phyloP scores from a whole-genome alignment of 768 basidiomycete genomes.

The Candolleomyces aberdarensis region DNA sequence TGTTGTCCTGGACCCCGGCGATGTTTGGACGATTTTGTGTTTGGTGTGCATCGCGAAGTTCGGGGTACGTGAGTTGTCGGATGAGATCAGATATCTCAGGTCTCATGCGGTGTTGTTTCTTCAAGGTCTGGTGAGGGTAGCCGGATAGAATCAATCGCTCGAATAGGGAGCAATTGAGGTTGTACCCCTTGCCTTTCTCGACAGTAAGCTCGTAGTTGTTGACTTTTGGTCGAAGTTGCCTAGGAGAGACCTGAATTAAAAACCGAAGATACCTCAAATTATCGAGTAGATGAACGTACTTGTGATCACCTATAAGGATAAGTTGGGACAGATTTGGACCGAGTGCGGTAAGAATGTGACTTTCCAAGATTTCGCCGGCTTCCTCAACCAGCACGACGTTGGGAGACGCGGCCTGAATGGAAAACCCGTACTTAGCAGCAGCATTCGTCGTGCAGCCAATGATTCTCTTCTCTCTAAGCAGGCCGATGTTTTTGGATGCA shows the following conservation, averaged over 20 bases:
- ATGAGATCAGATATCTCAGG: slow-evolving; percentile 68
- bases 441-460: slow-evolving; percentile 70
- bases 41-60: slow-evolving; percentile 50
- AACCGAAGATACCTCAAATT: not conserved
- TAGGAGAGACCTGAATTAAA: slow-evolving; percentile 18
- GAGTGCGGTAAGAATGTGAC: slow-evolving; percentile 60
- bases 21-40: slow-evolving; percentile 51
- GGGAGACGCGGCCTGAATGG: slow-evolving; percentile 44
- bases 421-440: slow-evolving; percentile 55
- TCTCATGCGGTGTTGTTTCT: slow-evolving; percentile 67
- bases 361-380: slow-evolving; percentile 71
- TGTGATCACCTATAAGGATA: slow-evolving; percentile 71
- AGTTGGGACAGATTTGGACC: slow-evolving; percentile 44
- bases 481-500: slow-evolving; percentile 25
- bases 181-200: slow-evolving; percentile 65
- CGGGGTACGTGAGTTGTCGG: slow-evolving; percentile 61
- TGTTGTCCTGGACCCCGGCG: slow-evolving; percentile 52
- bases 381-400: slow-evolving; percentile 65
- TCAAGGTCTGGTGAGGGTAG: slow-evolving; percentile 59
- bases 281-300: slow-evolving; percentile 37
- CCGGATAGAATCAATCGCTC: slow-evolving; percentile 62
- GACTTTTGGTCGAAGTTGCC: slow-evolving; percentile 72
- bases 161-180: slow-evolving; percentile 66
- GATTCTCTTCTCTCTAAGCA: slow-evolving; percentile 47
- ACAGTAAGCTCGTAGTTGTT: slow-evolving; percentile 63